Base-by-base conservation (phyloP, 2,329 filamentous ascomycete genomes). In the Acarospora socialis region DNA sequence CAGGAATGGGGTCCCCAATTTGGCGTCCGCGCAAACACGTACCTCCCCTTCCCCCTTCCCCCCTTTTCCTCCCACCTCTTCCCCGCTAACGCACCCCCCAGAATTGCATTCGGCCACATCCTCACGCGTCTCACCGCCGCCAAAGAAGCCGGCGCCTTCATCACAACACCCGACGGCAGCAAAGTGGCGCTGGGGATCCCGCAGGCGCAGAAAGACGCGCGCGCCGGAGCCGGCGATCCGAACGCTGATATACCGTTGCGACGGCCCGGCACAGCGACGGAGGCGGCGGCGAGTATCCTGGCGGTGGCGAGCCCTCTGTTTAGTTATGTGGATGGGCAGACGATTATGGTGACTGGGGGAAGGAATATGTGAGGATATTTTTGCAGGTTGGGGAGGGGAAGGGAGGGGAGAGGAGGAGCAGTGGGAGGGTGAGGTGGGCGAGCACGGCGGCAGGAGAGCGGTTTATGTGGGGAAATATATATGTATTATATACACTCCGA, bases 241-340 rank as follows among this genome's bases (percentile, higher is more conserved):
- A 64, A 73, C 51, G 56, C 66, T 9, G 82, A 92, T 53, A 92
- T 92, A 40, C 78, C 84, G 4, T 61, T 92, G 34, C 62, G 82
- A 26, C 68, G 84, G 46, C 71, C 81, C 0, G 84, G 82, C 1
- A 77, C 72, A 14, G 73, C 84, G 0, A 77, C 75, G 3, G 84
- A 92, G 61, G 84, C 83, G 7, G 84, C 83, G 16, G 72, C 72
- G 37, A 72, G 73, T 21, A 72, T 92, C 31, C 50, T 92, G 51
- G 82, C 77, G 5, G 74, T 90, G 17, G 80, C 76, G 2, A 87
- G 81, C 49, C 83, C 84, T 17, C 54, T 86, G 48, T 83, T 90
- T 47, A 75, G 75, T 23, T 92, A 92, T 59, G 81, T 92, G 3
- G 77, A 70, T 40, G 83, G 84, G 0, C 82, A 92, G 67, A 87